These are phyloP conservation scores for Metrosideros polymorpha DNA, from an alignment of 441 rosid genomes.

Conservation along the genomic window DNA sequence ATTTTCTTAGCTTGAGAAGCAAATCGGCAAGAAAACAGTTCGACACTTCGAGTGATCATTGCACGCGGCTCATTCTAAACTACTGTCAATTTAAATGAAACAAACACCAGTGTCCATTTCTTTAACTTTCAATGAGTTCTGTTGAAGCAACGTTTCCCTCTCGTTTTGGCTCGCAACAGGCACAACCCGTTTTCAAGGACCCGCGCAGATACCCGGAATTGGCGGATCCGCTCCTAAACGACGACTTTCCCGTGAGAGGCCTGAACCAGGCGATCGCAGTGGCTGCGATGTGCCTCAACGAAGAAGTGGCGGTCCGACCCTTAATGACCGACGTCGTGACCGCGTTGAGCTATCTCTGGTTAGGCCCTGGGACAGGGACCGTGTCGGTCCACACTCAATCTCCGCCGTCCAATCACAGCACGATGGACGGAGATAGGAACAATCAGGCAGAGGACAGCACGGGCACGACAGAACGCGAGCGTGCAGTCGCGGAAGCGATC, in stretches of 20 bases:
- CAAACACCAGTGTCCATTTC: background rate
- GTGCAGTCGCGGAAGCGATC: slow-evolving; percentile 65
- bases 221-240: slow-evolving; percentile 53
- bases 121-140: background rate
- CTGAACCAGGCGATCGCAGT: slow-evolving; percentile 76
- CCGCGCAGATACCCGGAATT: slow-evolving; percentile 45
- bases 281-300: slow-evolving; percentile 84
- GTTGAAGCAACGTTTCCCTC: background rate
- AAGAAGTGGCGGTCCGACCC: slow-evolving; percentile 58
- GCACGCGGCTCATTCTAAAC: background rate
- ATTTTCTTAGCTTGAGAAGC: background rate
- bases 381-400: background rate
- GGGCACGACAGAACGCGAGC: slow-evolving; percentile 23
- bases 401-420: background rate
- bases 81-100: background rate
- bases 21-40: background rate
- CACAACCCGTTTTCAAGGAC: slow-evolving; percentile 65
- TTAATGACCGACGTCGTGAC: slow-evolving; percentile 65
- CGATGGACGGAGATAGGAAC: background rate
- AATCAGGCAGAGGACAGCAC: background rate
- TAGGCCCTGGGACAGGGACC: background rate
- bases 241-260: slow-evolving; percentile 43
- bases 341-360: slow-evolving; percentile 59
- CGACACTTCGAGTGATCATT: background rate
- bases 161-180: slow-evolving; percentile 23